Evolutionary conservation across 2,329 filamentous ascomycete species (phyloP).

Genomic region (Diaporthe aspalathi): DNA sequence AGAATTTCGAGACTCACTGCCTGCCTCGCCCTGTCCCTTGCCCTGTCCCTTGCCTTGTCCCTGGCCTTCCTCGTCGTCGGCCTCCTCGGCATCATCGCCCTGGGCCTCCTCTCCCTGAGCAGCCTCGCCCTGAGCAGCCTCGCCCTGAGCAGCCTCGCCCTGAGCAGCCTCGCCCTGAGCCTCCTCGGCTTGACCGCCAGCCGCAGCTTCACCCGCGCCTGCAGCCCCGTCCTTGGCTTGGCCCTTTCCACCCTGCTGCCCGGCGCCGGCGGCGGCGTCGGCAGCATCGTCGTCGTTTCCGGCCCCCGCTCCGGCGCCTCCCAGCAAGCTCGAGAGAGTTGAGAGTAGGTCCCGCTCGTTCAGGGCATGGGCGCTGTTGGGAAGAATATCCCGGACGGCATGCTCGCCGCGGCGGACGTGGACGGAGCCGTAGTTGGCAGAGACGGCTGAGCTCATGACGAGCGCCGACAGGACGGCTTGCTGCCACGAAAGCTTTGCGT

Average conservation of each 20-base stretch:
- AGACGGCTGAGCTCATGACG: slow-evolving; percentile 32
- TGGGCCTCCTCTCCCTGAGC: not conserved
- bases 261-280: not conserved
- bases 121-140: too few species aligned
- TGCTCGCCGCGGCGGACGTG: slow-evolving; percentile 26
- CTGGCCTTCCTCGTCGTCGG: too few species aligned
- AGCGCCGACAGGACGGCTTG: slow-evolving; percentile 34
- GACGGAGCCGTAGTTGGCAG: slow-evolving; percentile 26
- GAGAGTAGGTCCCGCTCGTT: slow-evolving; percentile 12
- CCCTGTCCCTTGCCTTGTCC: not conserved
- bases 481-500: slow-evolving; percentile 16
- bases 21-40: not conserved
- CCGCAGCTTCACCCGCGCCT: not conserved
- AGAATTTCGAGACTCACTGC: not conserved
- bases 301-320: not conserved
- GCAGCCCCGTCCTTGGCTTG: not conserved
- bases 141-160: not conserved
- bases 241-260: not conserved
- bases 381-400: slow-evolving; percentile 2
- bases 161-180: not conserved
- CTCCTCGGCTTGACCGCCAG: not conserved
- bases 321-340: slow-evolving; percentile 1
- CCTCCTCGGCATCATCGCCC: too few species aligned
- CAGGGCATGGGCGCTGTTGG: not conserved
- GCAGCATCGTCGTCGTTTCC: slow-evolving; percentile 1